A percentile compares a stretch with the other conserved stretches of the same genome.
phyloP scores from a whole-genome alignment of 371 early-diverging fungal species.

The Racocetra persica region DNA sequence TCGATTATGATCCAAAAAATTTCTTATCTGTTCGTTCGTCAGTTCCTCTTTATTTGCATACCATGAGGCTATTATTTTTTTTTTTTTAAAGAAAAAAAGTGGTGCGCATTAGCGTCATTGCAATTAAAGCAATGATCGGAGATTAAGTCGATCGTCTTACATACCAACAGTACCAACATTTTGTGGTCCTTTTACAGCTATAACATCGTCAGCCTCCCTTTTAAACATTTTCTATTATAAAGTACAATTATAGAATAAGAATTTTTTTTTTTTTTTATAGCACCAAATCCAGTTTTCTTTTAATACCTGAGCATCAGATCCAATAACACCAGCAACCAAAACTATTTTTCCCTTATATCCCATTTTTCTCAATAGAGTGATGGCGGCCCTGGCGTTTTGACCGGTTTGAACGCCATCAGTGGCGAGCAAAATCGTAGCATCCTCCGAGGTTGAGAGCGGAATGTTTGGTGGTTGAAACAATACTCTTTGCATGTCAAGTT shows the following conservation, averaged over 20 bases:
- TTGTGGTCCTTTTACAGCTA: slow-evolving; percentile 23
- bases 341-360: slow-evolving; percentile 39
- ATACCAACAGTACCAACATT: slow-evolving; percentile 37
- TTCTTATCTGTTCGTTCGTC: slow-evolving; percentile 21
- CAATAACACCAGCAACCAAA: slow-evolving; percentile 36
- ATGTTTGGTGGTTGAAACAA: slow-evolving; percentile 5
- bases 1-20: too few species aligned
- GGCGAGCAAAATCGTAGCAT: slow-evolving; percentile 12
- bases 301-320: slow-evolving; percentile 42
- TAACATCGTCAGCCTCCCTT: slow-evolving; percentile 27
- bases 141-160: neutral
- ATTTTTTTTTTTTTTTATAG: too few species aligned
- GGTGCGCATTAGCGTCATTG: too few species aligned
- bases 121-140: neutral
- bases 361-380: neutral
- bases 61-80: slow-evolving; percentile 23
- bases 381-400: slow-evolving; percentile 22
- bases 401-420: slow-evolving; percentile 42
- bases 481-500: slow-evolving; percentile 1
- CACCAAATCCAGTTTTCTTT: neutral
- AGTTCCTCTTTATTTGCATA: neutral
- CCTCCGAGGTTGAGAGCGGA: slow-evolving; percentile 21
- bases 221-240: slow-evolving; percentile 30
- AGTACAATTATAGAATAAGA: neutral
- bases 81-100: too few species aligned